Conservation (phyloP, 2,329 filamentous ascomycete species). For the Trichoderma brevicompactum region DNA sequence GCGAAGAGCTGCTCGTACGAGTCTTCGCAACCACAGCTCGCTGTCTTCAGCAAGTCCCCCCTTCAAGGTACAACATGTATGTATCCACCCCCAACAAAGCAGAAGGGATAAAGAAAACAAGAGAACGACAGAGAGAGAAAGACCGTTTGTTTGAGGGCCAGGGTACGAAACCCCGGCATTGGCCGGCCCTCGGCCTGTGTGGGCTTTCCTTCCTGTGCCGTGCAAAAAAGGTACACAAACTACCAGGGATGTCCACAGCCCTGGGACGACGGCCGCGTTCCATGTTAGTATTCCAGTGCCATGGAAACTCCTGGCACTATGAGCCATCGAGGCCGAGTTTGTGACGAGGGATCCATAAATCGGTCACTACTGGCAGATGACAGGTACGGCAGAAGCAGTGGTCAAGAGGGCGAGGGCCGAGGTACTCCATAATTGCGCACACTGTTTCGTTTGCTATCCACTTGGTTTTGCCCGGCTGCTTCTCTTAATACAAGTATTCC, state of each 20-base stretch:
- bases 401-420: not conserved
- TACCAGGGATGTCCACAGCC: slow-evolving; percentile 1
- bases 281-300: slow-evolving; percentile 13
- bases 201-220: not conserved
- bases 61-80: not conserved
- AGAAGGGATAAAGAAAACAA: not conserved
- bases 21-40: not conserved
- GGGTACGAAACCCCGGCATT: slow-evolving; percentile 15
- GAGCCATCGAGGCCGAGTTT: not conserved
- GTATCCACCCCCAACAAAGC: not conserved
- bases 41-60: not conserved
- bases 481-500: no score
- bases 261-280: slow-evolving; percentile 18
- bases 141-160: slow-evolving; percentile 1
- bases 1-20: not conserved
- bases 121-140: not conserved
- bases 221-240: not conserved
- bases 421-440: slow-evolving; percentile 20
- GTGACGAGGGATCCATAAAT: slow-evolving; percentile 11
- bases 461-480: not conserved
- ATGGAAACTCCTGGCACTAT: slow-evolving; percentile 21
- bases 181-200: not conserved
- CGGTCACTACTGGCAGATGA: not conserved
- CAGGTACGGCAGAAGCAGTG: no score
- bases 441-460: not conserved